Percentiles rank a stretch among this genome's conserved stretches.
phyloP scores from a whole-genome alignment of 1,284 basidiomycete species.

The Puccinia coronata region DNA sequence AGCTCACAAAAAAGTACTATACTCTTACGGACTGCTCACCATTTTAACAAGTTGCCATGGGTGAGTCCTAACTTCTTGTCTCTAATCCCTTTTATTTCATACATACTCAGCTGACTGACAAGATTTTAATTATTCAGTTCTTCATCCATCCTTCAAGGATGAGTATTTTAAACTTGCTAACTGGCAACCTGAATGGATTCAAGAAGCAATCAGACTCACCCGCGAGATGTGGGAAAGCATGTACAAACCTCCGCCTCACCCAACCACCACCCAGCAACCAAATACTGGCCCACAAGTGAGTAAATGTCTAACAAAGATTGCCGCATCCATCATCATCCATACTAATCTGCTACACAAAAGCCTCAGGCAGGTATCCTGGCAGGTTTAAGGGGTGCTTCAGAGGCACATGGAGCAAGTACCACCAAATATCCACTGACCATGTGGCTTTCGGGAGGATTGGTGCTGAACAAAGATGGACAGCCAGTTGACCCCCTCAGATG shows the following conservation, averaged over 20 bases:
- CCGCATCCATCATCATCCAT: background rate
- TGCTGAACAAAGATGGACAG: background rate
- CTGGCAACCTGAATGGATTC: background rate
- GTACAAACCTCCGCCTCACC: background rate
- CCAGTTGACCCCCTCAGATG: too few species aligned
- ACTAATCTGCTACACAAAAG: background rate
- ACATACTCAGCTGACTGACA: too few species aligned
- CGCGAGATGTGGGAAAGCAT: background rate
- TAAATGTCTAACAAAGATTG: background rate
- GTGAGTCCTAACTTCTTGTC: background rate
- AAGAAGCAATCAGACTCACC: background rate
- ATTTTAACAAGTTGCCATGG: background rate
- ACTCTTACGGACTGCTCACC: constrained; percentile 3
- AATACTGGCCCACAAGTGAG: background rate
- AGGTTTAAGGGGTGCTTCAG: background rate
- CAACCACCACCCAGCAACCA: background rate
- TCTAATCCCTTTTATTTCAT: background rate
- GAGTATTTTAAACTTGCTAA: constrained; percentile 1
- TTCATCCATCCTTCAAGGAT: constrained; percentile 1
- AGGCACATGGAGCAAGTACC: background rate
- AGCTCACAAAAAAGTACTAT: background rate
- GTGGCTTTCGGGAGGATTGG: background rate
- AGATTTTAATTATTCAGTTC: background rate
- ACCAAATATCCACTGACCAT: background rate
- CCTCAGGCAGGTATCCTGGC: background rate